Conservation (phyloP, 2,329 filamentous ascomycete species). For the Hymenoscyphus occultus region DNA sequence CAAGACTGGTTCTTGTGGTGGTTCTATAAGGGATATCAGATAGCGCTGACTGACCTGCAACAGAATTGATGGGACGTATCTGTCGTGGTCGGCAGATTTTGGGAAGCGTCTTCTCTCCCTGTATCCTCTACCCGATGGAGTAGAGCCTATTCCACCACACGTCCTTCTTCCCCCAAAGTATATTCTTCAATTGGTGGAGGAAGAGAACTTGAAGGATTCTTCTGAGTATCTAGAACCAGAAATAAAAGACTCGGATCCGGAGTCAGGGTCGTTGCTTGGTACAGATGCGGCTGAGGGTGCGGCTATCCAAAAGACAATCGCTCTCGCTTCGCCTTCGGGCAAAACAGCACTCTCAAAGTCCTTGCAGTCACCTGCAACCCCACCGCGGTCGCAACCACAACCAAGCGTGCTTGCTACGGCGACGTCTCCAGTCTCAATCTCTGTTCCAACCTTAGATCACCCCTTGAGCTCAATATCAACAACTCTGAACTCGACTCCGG, state of each 20-base stretch:
- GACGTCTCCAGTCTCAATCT: neutral
- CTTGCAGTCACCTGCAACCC: neutral
- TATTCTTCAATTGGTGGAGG: conserved; percentile 32
- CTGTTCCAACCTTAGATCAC: neutral
- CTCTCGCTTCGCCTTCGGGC: neutral
- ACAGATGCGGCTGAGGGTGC: neutral
- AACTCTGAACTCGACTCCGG: neutral
- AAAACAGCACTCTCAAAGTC: neutral
- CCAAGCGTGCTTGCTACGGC: neutral
- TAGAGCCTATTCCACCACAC: conserved; percentile 70
- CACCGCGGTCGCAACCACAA: neutral
- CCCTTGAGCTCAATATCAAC: neutral
- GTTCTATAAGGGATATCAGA: neutral
- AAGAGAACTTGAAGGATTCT: neutral
- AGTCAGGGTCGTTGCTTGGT: neutral
- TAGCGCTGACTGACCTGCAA: conserved; percentile 9
- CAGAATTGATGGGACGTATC: conserved; percentile 77
- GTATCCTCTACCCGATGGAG: conserved; percentile 65
- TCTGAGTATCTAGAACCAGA: neutral
- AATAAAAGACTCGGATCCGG: neutral
- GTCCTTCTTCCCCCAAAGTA: conserved; percentile 75
- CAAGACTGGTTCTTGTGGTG: neutral
- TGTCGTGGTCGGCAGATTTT: conserved; percentile 72
- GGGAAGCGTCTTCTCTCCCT: conserved; percentile 61
- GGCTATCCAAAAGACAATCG: too few species aligned